These are phyloP conservation scores for Thamnidium elegans DNA, from an alignment of 192 early-diverging fungal genomes.

Conservation along the genomic window DNA sequence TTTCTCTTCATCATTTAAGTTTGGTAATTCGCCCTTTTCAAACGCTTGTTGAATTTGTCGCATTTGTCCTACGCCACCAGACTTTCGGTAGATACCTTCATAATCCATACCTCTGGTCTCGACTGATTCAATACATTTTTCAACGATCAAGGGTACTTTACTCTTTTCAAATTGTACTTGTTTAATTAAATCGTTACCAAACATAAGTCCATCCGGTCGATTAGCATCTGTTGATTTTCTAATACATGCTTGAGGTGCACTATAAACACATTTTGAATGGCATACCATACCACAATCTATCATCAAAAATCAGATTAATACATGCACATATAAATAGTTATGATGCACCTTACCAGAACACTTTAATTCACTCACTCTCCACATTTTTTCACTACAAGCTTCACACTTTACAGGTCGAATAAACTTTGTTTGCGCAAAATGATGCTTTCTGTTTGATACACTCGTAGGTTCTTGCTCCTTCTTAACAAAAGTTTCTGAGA, in stretches of 20 bases:
- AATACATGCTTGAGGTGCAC: slow-evolving; percentile 21
- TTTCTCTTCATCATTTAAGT: slow-evolving; percentile 44
- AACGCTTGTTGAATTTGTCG: slow-evolving; percentile 62
- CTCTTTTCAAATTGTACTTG: slow-evolving; percentile 55
- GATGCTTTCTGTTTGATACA: slow-evolving; percentile 10
- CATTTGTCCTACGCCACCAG: slow-evolving; percentile 67
- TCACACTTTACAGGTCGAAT: slow-evolving; percentile 45
- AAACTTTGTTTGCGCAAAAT: slow-evolving; percentile 33
- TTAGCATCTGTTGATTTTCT: slow-evolving; percentile 15
- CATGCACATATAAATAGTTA: background rate
- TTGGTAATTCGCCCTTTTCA: slow-evolving; percentile 45
- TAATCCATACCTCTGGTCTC: slow-evolving; percentile 60
- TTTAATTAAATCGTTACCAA: slow-evolving; percentile 65
- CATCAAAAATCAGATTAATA: background rate
- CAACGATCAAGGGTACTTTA: slow-evolving; percentile 63
- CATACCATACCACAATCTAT: slow-evolving; percentile 43
- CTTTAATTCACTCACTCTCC: slow-evolving; percentile 43
- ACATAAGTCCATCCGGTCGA: slow-evolving; percentile 40
- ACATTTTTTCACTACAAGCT: slow-evolving; percentile 51
- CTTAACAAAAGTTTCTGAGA: slow-evolving; percentile 2
- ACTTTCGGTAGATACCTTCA: slow-evolving; percentile 80
- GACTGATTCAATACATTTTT: slow-evolving; percentile 67
- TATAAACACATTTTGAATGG: slow-evolving; percentile 43
- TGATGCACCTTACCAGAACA: slow-evolving; percentile 39
- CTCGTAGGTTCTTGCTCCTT: background rate